These are phyloP conservation scores for Huntiella moniliformis DNA, from an alignment of 2,329 filamentous ascomycete species.

Conservation along the genomic window DNA sequence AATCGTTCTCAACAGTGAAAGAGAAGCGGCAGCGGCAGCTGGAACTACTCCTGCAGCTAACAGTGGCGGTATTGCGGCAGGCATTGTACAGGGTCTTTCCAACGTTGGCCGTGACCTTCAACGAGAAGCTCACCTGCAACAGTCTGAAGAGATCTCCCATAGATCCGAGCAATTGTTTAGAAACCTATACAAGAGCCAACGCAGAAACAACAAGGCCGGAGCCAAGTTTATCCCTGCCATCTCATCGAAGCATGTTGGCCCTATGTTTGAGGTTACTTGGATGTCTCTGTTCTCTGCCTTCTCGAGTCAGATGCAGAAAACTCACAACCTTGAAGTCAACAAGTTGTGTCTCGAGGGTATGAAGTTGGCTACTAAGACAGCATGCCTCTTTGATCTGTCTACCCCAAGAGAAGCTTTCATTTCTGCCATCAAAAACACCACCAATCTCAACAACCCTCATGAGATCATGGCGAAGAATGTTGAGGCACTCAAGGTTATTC, in stretches of 20 bases:
- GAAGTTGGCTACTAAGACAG: slow-evolving; percentile 81
- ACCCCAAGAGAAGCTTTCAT: slow-evolving; percentile 94
- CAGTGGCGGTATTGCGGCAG: slow-evolving; percentile 53
- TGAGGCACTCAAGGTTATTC: slow-evolving; percentile 75
- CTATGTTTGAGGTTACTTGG: slow-evolving; percentile 98
- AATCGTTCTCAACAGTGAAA: slow-evolving; percentile 85
- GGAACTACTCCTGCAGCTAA: slow-evolving; percentile 42
- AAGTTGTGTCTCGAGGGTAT: slow-evolving; percentile 87
- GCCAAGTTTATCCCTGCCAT: slow-evolving; percentile 77
- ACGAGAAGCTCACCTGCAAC: slow-evolving; percentile 81
- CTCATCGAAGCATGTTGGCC: slow-evolving; percentile 83
- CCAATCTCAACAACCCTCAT: slow-evolving; percentile 85
- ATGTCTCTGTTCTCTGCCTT: slow-evolving; percentile 96
- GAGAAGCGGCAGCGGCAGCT: slow-evolving; percentile 68
- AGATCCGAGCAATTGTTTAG: slow-evolving; percentile 74
- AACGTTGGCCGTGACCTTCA: slow-evolving; percentile 85
- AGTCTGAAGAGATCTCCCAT: slow-evolving; percentile 75
- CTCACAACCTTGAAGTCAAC: slow-evolving; percentile 81
- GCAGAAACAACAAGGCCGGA: slow-evolving; percentile 53
- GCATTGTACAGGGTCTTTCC: slow-evolving; percentile 73
- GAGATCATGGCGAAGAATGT: slow-evolving; percentile 95
- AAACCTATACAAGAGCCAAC: slow-evolving; percentile 75
- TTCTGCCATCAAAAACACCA: slow-evolving; percentile 77
- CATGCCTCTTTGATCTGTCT: slow-evolving; percentile 80
- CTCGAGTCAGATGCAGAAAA: slow-evolving; percentile 82